phyloP scores from a whole-genome alignment of 1,139 yeast species.

The Saccharomycopsis hybrid region DNA sequence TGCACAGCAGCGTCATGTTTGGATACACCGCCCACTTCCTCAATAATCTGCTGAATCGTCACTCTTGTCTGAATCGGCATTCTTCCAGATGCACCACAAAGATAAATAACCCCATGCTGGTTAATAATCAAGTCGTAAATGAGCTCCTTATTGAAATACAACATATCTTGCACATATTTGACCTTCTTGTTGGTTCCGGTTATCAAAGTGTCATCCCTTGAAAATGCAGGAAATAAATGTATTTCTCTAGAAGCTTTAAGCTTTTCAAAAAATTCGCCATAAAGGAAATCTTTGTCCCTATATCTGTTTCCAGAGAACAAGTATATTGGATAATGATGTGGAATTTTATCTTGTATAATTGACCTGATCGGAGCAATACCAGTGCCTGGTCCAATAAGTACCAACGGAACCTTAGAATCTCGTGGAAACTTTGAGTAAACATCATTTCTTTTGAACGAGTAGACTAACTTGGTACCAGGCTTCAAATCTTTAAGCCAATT shows the following conservation, averaged over 20 bases:
- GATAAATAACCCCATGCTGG: slow-evolving; percentile 54
- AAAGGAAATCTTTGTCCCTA: slow-evolving; percentile 61
- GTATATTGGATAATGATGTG: slow-evolving; percentile 16
- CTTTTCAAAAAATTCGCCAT: slow-evolving; percentile 46
- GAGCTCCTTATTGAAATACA: slow-evolving; percentile 43
- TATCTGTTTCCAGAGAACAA: slow-evolving; percentile 71
- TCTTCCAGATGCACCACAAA: slow-evolving; percentile 90
- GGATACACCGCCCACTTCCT: slow-evolving; percentile 33
- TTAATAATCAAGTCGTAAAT: slow-evolving; percentile 49
- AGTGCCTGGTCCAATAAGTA: slow-evolving; percentile 84
- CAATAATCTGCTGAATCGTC: slow-evolving; percentile 59
- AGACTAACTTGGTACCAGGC: slow-evolving; percentile 45
- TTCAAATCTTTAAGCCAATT: slow-evolving; percentile 56
- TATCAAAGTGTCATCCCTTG: slow-evolving; percentile 42
- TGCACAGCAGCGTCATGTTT: slow-evolving; percentile 44
- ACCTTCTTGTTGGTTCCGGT: slow-evolving; percentile 27
- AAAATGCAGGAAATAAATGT: slow-evolving; percentile 49
- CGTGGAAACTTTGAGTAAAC: slow-evolving; percentile 30
- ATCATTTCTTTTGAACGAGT: slow-evolving; percentile 47
- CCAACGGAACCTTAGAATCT: slow-evolving; percentile 39
- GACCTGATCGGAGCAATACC: slow-evolving; percentile 89
- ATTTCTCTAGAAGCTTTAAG: slow-evolving; percentile 30
- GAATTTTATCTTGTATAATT: slow-evolving; percentile 38
- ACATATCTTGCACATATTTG: slow-evolving; percentile 68
- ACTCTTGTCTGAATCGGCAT: slow-evolving; percentile 91